These are phyloP conservation scores for Scheffersomyces insectosa DNA, from an alignment of 1,139 yeast genomes.

Conservation along the genomic window DNA sequence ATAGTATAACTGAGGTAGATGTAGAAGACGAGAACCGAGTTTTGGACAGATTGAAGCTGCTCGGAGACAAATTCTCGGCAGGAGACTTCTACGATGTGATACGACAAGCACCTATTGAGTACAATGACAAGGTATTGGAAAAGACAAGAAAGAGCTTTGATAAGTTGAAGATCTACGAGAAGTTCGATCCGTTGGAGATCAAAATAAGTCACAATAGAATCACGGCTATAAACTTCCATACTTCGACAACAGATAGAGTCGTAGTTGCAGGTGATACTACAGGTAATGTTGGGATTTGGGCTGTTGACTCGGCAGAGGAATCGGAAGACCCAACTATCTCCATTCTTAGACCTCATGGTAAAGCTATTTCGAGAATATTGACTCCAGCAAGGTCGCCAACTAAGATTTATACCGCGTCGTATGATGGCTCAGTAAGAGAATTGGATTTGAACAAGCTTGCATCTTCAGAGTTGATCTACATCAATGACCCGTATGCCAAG, in stretches of 20 bases:
- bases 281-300: conserved; percentile 91
- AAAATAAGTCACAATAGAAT: conserved; percentile 74
- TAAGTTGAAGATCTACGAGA: conserved; percentile 49
- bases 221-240: conserved; percentile 75
- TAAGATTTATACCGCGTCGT: conserved; percentile 68
- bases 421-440: conserved; percentile 81
- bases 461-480: conserved; percentile 57
- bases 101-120: conserved; percentile 25
- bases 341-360: conserved; percentile 73
- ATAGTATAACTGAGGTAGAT: conserved; percentile 19
- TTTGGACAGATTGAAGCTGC: conserved; percentile 39
- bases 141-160: conserved; percentile 54
- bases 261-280: conserved; percentile 84
- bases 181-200: conserved; percentile 68
- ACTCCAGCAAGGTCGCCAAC: conserved; percentile 53
- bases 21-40: conserved; percentile 36
- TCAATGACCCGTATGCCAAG: conserved; percentile 51
- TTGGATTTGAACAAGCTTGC: conserved; percentile 65
- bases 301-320: conserved; percentile 47
- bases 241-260: conserved; percentile 59
- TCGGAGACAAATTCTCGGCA: conserved; percentile 62
- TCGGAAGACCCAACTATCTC: conserved; percentile 59
- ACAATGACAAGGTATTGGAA: conserved; percentile 40
- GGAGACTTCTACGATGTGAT: conserved; percentile 74
- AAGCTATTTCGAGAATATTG: conserved; percentile 64